Base-by-base conservation (phyloP, 75 land plant species). In the Sequoiadendron giganteum region DNA sequence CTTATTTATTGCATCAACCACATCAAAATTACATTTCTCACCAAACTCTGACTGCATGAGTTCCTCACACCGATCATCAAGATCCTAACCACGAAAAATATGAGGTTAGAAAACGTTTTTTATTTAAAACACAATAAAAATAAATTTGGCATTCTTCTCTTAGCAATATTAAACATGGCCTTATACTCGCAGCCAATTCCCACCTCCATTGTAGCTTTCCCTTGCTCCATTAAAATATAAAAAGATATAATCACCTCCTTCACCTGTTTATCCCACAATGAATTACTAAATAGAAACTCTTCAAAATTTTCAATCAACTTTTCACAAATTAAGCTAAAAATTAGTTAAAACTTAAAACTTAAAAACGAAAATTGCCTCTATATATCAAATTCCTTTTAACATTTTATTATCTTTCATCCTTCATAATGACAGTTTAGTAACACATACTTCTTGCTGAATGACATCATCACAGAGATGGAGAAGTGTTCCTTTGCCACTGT, bases 401-500 rank as follows among this genome's bases (percentile, higher is more conserved):
- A 47, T 82, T n/a, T 82, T 47, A 0, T 10, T 21, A 15, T 82
- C 87, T 38, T 68, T 39, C n/a, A 25, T 10, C 87, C 38, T 73
- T 87, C 19, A 38, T 77, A 36, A 83, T 18, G 39, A 85, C 25
- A 80, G 87, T 77, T 77, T 38, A 13, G 21, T 85, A 6, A 40
- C 3, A 86, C 93, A 36, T 90, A 98, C 98, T 91, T 96, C 98
- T 88, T 98, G 98, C 87, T 97, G 98, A 68, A 98, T 98, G 36
- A 98, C 97, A 90, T 98, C 99, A 92, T 98, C 99, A 91, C 98
- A 98, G 84, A 98, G 89, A 86, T 98, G 99, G 81, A 98, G 97
- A 76, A 98, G 94, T 40, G 99, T 98, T 68, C 99, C 99, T 90
- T 86, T 95, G 88, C 99, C 99, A 92, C 99, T 98, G 78, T 98